Evolutionary conservation across 2,329 filamentous ascomycete genomes (phyloP).

Genomic region (Cladosporium sp.): DNA sequence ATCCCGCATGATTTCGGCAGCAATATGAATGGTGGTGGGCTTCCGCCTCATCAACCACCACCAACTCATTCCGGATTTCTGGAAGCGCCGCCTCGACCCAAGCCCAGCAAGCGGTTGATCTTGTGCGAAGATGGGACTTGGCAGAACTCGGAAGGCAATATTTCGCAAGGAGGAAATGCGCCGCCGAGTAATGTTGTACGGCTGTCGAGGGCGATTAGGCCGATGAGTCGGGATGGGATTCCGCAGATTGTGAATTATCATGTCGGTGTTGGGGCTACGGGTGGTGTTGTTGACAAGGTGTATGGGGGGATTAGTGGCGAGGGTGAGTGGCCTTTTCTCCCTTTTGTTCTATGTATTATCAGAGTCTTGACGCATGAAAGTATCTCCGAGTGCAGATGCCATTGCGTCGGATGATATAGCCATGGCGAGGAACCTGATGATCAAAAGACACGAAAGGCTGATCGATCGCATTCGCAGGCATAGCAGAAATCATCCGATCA

Average conservation of each 20-base stretch:
- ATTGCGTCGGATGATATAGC: too few species aligned
- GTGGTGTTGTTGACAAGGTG: constrained; percentile 37
- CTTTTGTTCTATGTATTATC: too few species aligned
- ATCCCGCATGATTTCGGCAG: neutral
- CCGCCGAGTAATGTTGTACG: constrained; percentile 49
- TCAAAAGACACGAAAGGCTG: neutral
- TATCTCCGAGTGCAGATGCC: too few species aligned
- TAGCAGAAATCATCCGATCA: constrained; percentile 46
- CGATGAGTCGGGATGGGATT: constrained; percentile 44
- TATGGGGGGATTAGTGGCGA: constrained; percentile 38
- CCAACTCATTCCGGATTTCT: constrained; percentile 5
- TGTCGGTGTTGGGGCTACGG: constrained; percentile 44
- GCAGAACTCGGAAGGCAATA: constrained; percentile 46
- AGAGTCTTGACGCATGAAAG: too few species aligned
- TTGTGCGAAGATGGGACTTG: constrained; percentile 31
- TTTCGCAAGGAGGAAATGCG: constrained; percentile 39
- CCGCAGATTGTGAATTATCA: constrained; percentile 51
- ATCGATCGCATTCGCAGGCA: constrained; percentile 25
- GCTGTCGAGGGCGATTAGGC: constrained; percentile 46
- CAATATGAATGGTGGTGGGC: neutral
- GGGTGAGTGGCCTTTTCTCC: constrained; percentile 15
- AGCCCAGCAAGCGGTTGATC: constrained; percentile 20
- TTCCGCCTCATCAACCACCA: neutral
- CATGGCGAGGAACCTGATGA: neutral
- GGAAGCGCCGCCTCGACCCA: constrained; percentile 8